Percentiles rank a stretch among this genome's conserved stretches.
These are phyloP conservation scores for Coniochaeta sp. DNA, from an alignment of 2,329 filamentous ascomycete species.

Conservation along the genomic window DNA sequence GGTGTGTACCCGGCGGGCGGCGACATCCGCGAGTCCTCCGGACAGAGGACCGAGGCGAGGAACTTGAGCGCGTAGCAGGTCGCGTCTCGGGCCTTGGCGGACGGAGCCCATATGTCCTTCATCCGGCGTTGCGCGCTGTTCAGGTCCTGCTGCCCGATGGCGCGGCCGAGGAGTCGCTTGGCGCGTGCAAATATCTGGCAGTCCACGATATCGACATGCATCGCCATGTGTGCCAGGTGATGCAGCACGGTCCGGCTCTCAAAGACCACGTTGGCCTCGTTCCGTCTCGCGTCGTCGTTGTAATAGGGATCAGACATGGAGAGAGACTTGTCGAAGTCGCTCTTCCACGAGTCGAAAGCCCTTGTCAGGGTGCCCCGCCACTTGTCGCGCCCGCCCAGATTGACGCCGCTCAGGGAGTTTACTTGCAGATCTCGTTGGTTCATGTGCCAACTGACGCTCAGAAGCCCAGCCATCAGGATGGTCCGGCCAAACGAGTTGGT, in stretches of 20 bases:
- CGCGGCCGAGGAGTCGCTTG: slow-evolving; percentile 73
- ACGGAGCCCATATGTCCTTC: slow-evolving; percentile 83
- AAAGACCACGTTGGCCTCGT: slow-evolving; percentile 60
- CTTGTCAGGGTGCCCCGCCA: slow-evolving; percentile 81
- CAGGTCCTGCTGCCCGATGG: slow-evolving; percentile 76
- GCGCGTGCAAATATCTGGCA: slow-evolving; percentile 93
- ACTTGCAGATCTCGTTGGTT: slow-evolving; percentile 92
- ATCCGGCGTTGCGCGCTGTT: slow-evolving; percentile 73
- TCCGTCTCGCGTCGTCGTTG: slow-evolving; percentile 51
- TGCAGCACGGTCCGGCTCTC: slow-evolving; percentile 86
- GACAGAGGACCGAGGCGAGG: slow-evolving; percentile 72
- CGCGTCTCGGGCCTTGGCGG: slow-evolving; percentile 80
- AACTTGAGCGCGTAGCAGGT: slow-evolving; percentile 90
- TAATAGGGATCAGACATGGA: slow-evolving; percentile 47
- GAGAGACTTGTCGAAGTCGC: slow-evolving; percentile 79
- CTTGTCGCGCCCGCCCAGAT: slow-evolving; percentile 80
- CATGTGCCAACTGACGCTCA: slow-evolving; percentile 97
- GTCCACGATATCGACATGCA: slow-evolving; percentile 96
- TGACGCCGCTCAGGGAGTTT: slow-evolving; percentile 69
- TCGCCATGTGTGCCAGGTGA: slow-evolving; percentile 93
- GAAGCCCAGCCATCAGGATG: slow-evolving; percentile 85
- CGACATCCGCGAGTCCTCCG: slow-evolving; percentile 34
- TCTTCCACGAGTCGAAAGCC: slow-evolving; percentile 91
- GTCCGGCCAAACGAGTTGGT: slow-evolving; percentile 92
- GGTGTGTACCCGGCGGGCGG: slow-evolving; percentile 27